Evolutionary conservation across 2,329 filamentous ascomycete species (phyloP).

Genomic region (Dactylellina sp.): DNA sequence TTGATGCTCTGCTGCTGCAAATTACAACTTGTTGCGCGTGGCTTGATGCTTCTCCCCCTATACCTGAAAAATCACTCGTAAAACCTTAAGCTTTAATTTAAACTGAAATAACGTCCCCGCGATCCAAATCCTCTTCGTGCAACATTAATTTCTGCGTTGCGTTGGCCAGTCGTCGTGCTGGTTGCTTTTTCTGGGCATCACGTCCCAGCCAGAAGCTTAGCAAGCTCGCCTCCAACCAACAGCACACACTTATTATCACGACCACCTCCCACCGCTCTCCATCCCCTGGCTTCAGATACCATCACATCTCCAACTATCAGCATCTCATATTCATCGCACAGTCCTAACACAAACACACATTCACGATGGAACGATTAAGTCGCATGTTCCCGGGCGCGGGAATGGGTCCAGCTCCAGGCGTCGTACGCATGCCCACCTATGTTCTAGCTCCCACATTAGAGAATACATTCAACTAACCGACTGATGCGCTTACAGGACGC

Average conservation of each 20-base stretch:
- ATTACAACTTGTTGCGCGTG: too few species aligned
- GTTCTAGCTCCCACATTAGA: not conserved
- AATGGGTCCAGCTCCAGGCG: constrained; percentile 70
- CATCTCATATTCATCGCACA: constrained; percentile 29
- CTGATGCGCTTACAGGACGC: constrained; percentile 74
- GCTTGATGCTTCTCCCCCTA: too few species aligned
- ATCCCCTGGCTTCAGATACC: constrained; percentile 26
- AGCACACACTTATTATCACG: not conserved
- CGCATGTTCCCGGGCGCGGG: constrained; percentile 83
- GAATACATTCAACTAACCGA: constrained; percentile 16
- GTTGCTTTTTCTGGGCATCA: constrained; percentile 46
- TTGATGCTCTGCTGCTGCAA: too few species aligned
- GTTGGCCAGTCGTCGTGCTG: constrained; percentile 12
- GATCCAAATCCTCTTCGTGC: not conserved
- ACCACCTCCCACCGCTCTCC: constrained; percentile 1
- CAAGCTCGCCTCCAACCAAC: constrained; percentile 33
- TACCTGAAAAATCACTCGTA: too few species aligned
- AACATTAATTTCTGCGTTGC: constrained; percentile 23
- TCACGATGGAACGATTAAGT: constrained; percentile 86
- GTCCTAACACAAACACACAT: constrained; percentile 32
- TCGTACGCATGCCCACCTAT: constrained; percentile 67
- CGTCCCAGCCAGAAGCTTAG: constrained; percentile 30
- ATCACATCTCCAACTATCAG: constrained; percentile 49
- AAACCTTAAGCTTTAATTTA: too few species aligned
- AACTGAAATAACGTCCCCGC: too few species aligned